A percentile compares a stretch with the other conserved stretches of the same genome.
Evolutionary conservation across 768 basidiomycete genomes (phyloP).

Genomic region (Hygrocybe coccinea): DNA sequence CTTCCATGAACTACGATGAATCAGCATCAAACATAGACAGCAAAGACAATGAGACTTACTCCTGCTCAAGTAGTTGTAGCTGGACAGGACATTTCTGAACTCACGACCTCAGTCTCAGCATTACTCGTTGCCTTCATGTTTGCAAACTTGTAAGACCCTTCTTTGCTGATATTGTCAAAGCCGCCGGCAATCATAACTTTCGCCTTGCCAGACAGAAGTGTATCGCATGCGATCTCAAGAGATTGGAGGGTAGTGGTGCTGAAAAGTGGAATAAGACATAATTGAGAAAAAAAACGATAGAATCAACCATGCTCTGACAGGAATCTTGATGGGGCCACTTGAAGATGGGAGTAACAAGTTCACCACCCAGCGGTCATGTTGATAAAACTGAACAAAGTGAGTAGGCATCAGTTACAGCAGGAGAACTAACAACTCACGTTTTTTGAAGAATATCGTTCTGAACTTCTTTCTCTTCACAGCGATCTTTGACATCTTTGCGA

Average conservation of each 20-base stretch:
- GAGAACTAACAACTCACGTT: constrained; percentile 69
- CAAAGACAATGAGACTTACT: constrained; percentile 41
- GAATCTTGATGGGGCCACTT: constrained; percentile 97
- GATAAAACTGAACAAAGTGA: constrained; percentile 67
- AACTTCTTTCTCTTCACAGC: constrained; percentile 95
- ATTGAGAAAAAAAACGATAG: background rate
- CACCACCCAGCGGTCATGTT: constrained; percentile 98
- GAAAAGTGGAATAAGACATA: constrained; percentile 1
- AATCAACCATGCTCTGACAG: constrained; percentile 92
- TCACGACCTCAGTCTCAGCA: constrained; percentile 97
- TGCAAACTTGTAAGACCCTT: constrained; percentile 98
- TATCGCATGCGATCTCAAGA: constrained; percentile 95
- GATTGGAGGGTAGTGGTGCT: constrained; percentile 98
- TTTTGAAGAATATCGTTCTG: constrained; percentile 99
- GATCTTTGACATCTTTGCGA: constrained; percentile 97
- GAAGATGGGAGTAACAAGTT: constrained; percentile 93
- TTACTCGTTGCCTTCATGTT: constrained; percentile 99
- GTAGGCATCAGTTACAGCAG: constrained; percentile 6
- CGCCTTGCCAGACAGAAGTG: constrained; percentile 90
- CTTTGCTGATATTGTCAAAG: constrained; percentile 96
- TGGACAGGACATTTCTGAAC: constrained; percentile 95
- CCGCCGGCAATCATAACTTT: constrained; percentile 99
- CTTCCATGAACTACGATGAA: constrained; percentile 81
- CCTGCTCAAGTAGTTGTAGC: constrained; percentile 94
- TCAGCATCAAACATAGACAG: background rate